Percentiles rank a stretch among this genome's conserved stretches.
Conservation (phyloP, 2,329 filamentous ascomycete genomes). For the Dendryphion nanum region DNA sequence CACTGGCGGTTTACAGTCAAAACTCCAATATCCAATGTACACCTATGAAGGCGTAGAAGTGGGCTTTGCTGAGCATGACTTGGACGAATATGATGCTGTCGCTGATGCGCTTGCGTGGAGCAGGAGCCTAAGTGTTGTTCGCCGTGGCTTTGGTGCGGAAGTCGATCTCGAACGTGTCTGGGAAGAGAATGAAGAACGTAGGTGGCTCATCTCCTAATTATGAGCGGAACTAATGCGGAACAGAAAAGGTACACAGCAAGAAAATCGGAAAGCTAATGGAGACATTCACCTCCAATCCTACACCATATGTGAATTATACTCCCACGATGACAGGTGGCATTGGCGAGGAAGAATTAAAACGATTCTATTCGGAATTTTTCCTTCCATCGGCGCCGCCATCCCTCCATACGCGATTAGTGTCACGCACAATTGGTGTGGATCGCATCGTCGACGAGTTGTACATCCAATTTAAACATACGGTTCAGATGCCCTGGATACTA, state of each 20-base stretch:
- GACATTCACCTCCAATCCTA: conserved; percentile 34
- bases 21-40: conserved; percentile 49
- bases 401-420: conserved; percentile 54
- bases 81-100: conserved; percentile 66
- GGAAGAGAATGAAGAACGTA: conserved; percentile 43
- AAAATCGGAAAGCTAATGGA: conserved; percentile 38
- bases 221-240: neutral
- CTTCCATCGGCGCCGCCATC: conserved; percentile 47
- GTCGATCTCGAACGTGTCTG: conserved; percentile 46
- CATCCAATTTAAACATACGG: conserved; percentile 57
- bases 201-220: conserved; percentile 1
- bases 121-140: conserved; percentile 60
- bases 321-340: conserved; percentile 48
- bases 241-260: conserved; percentile 38
- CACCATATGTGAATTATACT: conserved; percentile 43
- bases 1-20: conserved; percentile 44
- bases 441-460: conserved; percentile 62
- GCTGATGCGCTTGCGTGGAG: conserved; percentile 67
- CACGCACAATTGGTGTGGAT: conserved; percentile 57
- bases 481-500: conserved; percentile 58
- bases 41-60: conserved; percentile 56
- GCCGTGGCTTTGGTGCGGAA: conserved; percentile 58
- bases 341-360: conserved; percentile 41
- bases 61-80: conserved; percentile 70
- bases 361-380: conserved; percentile 60